A percentile compares a stretch with the other conserved stretches of the same genome.
Evolutionary conservation across 176 grass and related monocot species (phyloP).

Genomic region (Triticum monococcum): DNA sequence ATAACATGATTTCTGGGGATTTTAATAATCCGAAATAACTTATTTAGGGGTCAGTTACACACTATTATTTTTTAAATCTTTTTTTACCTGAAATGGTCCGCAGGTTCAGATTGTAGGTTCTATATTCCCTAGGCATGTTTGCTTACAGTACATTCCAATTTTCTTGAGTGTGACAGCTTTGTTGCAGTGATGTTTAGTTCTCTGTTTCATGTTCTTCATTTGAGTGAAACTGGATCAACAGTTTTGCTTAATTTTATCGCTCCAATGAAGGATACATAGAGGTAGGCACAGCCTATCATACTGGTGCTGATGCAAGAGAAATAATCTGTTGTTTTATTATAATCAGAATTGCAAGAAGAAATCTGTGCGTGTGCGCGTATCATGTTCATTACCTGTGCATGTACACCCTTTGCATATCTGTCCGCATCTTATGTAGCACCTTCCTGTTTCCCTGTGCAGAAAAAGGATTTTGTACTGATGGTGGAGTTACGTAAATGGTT

Average conservation of each 20-base stretch:
- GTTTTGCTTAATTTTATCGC: background rate
- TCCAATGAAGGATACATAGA: background rate
- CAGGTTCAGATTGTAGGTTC: background rate
- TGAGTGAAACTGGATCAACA: background rate
- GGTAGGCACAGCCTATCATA: background rate
- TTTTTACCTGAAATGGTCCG: background rate
- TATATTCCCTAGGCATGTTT: background rate
- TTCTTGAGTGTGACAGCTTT: background rate
- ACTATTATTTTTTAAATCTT: background rate
- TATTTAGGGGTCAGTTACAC: background rate
- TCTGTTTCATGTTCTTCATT: conserved; percentile 24
- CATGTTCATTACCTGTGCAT: background rate
- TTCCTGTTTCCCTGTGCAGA: conserved; percentile 43
- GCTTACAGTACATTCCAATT: background rate
- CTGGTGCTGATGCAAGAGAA: background rate
- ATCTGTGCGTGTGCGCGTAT: background rate
- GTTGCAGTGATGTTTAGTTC: background rate
- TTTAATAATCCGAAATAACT: background rate
- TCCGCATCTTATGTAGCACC: conserved; percentile 4
- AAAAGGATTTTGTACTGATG: conserved; percentile 66
- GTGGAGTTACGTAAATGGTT: conserved; percentile 84
- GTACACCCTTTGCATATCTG: background rate
- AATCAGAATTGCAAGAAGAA: background rate
- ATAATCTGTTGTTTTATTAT: background rate
- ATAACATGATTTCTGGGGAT: background rate